phyloP scores from a whole-genome alignment of 2,329 filamentous ascomycete species.

The Diaporthe velutina region DNA sequence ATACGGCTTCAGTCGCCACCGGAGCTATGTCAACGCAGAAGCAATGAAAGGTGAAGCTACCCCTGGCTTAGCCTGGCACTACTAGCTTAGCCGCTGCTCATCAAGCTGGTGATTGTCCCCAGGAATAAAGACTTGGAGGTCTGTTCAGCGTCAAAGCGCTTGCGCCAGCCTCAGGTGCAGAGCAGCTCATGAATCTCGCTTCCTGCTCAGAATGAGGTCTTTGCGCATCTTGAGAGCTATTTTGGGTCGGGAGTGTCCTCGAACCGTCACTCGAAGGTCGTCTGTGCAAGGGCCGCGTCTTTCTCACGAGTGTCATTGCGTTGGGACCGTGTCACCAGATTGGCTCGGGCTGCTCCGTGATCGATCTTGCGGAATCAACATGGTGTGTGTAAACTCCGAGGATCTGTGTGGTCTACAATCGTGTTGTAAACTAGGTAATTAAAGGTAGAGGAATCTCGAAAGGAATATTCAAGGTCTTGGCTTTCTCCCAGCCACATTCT shows the following conservation, averaged over 20 bases:
- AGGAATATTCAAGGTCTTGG: not conserved
- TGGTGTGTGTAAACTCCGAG: not conserved
- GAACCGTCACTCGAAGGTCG: too few species aligned
- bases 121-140: not conserved
- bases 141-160: not conserved
- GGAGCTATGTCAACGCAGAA: not conserved
- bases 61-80: slow-evolving; percentile 2
- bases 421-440: too few species aligned
- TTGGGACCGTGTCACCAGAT: not conserved
- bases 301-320: not conserved
- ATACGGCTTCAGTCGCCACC: not conserved
- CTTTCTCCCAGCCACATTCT: too few species aligned
- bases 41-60: slow-evolving; percentile 1
- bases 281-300: not conserved
- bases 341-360: not conserved
- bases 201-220: too few species aligned
- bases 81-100: not conserved
- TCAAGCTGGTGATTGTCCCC: not conserved
- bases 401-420: not conserved
- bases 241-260: not conserved
- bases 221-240: not conserved
- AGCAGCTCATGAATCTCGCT: not conserved
- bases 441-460: not conserved
- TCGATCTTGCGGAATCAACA: too few species aligned
- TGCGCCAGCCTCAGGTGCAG: too few species aligned